Evolutionary conservation across 2,329 filamentous ascomycete species (phyloP), one percentile per base, ranked within the genome.

Genomic region (Claviceps africana): DNA sequence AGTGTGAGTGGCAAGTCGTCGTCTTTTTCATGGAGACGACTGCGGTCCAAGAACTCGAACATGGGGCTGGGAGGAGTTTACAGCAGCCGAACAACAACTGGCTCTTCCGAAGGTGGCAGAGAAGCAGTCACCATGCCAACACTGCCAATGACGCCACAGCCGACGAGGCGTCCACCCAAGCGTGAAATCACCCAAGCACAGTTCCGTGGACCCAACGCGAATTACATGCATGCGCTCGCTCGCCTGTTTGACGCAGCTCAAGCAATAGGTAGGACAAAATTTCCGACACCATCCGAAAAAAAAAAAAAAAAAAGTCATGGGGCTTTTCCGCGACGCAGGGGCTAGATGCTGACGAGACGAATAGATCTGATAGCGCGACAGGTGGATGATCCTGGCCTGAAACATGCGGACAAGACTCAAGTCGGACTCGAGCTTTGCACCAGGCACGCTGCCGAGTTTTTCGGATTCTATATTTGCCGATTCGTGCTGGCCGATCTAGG

Each of bases 391-490:
- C 91, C 91, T 6, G 91, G 91, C 10, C 78, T 97, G 51, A 86
- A 87, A 59, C 88, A 93, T 68, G 89, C 88, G 19, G 91, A 90
- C 60, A 89, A 88, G 62, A 97, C 93, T 9, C 90, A 96, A 64
- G 90, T 98, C 51, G 93, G 93, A 10, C 79, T 98, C 35, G 93
- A 98, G 69, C 78, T 98, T 42, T 93, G 88, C 65, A 89, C 89
- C 37, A 81, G 91, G 42, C 91, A 96, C 66, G 93, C 91, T 8
- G 88, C 91, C 35, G 93, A 98, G 68, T 98, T 98, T 69, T 98
- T 98, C 66, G 90, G 85, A 17, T 96, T 98, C 68, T 97, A 93
- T 66, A 78, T 98, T 30, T 96, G 91, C 68, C 85, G 93, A 19
- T 98, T 98, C 65, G 89, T 90, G n/a, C 73, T 98, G 55, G 76